Evolutionary conservation across 2,329 filamentous ascomycete genomes (phyloP).

Genomic region (Rhexocercosporidium sp.): DNA sequence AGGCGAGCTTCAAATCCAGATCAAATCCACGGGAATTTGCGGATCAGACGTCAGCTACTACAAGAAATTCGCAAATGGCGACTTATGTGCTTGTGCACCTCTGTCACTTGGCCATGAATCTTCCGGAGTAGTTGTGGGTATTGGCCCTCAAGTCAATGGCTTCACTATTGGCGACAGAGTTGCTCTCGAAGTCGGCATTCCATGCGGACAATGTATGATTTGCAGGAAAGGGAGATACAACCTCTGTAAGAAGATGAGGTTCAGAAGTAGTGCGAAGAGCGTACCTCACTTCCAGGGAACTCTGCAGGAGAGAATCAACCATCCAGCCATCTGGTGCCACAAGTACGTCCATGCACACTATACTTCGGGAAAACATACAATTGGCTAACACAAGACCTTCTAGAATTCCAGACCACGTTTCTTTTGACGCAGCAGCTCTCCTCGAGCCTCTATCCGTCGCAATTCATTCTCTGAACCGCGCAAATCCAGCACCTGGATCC

Average conservation of each 20-base stretch:
- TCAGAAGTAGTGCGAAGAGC: constrained; percentile 66
- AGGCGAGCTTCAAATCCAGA: constrained; percentile 66
- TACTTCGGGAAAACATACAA: background rate
- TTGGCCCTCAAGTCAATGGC: constrained; percentile 58
- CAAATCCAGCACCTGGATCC: constrained; percentile 55
- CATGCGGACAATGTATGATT: constrained; percentile 87
- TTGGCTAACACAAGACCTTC: constrained; percentile 10
- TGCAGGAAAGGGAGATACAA: constrained; percentile 84
- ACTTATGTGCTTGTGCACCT: constrained; percentile 68
- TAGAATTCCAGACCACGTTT: constrained; percentile 63
- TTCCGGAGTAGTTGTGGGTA: constrained; percentile 60
- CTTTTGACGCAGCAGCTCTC: constrained; percentile 63
- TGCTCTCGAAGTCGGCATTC: constrained; percentile 87
- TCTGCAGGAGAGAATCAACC: constrained; percentile 66
- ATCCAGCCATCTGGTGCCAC: constrained; percentile 66
- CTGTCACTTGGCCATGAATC: constrained; percentile 69
- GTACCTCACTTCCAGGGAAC: constrained; percentile 69
- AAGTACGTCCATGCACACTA: constrained; percentile 50
- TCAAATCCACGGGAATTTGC: constrained; percentile 71
- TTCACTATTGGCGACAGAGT: constrained; percentile 62
- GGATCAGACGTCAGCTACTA: constrained; percentile 75
- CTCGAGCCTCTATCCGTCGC: constrained; percentile 67
- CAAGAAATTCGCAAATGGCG: constrained; percentile 74
- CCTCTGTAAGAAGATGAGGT: constrained; percentile 65
- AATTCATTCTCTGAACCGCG: constrained; percentile 64